Evolutionary conservation across 2,329 filamentous ascomycete genomes (phyloP).

Genomic region (Trichoderma harzianum): DNA sequence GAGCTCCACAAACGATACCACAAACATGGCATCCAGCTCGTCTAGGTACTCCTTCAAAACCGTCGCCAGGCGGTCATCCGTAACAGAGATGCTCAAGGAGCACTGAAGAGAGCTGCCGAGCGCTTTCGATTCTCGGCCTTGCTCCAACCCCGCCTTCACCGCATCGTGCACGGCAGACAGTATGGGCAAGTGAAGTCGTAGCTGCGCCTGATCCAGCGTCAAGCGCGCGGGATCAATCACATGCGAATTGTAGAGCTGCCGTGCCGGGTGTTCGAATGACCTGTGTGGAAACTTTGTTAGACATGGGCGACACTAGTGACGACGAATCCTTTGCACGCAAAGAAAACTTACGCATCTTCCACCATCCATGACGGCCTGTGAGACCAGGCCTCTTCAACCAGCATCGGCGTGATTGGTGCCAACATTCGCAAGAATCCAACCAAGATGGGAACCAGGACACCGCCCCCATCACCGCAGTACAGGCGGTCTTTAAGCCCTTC

Average conservation of each 20-base stretch:
- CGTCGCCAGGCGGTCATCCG: slow-evolving; percentile 33
- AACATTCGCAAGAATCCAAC: slow-evolving; percentile 73
- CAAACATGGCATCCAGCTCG: slow-evolving; percentile 63
- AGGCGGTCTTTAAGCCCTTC: slow-evolving; percentile 88
- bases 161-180: slow-evolving; percentile 59
- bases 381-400: slow-evolving; percentile 87
- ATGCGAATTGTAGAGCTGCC: slow-evolving; percentile 45
- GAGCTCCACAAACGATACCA: slow-evolving; percentile 62
- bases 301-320: not conserved
- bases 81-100: slow-evolving; percentile 57
- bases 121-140: slow-evolving; percentile 65
- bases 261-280: slow-evolving; percentile 38
- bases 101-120: slow-evolving; percentile 81
- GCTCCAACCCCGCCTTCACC: slow-evolving; percentile 74
- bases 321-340: not conserved
- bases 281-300: slow-evolving; percentile 25
- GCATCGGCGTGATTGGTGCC: slow-evolving; percentile 72
- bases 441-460: slow-evolving; percentile 64
- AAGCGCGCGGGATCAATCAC: slow-evolving; percentile 42
- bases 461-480: slow-evolving; percentile 74
- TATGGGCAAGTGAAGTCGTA: slow-evolving; percentile 43
- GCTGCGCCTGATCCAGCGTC: slow-evolving; percentile 33
- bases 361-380: slow-evolving; percentile 66
- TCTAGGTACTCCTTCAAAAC: slow-evolving; percentile 40
- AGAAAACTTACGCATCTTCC: slow-evolving; percentile 39